Evolutionary conservation across 164 flowering plant species (phyloP).

Genomic region (Stephania yunnanensis): DNA sequence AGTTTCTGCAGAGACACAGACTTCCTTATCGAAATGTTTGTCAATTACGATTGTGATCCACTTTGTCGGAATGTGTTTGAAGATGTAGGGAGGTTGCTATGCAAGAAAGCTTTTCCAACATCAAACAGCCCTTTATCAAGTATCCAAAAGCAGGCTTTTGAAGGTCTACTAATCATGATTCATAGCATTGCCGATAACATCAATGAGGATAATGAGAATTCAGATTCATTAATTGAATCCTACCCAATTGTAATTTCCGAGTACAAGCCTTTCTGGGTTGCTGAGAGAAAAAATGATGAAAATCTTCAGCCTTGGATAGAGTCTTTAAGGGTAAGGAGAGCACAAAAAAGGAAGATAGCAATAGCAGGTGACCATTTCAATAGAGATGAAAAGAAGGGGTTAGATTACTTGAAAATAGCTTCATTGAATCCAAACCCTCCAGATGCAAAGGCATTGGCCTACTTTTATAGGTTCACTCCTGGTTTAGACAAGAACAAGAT

Average conservation of each 20-base stretch:
- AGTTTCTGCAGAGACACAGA: slow-evolving; percentile 81
- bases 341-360: slow-evolving; percentile 66
- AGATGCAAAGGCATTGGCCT: slow-evolving; percentile 60
- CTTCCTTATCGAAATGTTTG: slow-evolving; percentile 61
- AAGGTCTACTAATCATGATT: slow-evolving; percentile 59
- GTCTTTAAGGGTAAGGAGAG: slow-evolving; percentile 45
- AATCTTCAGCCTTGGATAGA: slow-evolving; percentile 54
- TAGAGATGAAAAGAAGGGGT: slow-evolving; percentile 80
- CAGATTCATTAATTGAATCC: slow-evolving; percentile 23
- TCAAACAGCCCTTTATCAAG: slow-evolving; percentile 34
- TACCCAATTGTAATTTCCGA: slow-evolving; percentile 41
- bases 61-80: slow-evolving; percentile 55
- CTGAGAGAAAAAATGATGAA: slow-evolving; percentile 24
- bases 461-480: slow-evolving; percentile 62
- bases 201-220: slow-evolving; percentile 29
- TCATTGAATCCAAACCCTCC: slow-evolving; percentile 58
- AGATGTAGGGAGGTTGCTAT: slow-evolving; percentile 68
- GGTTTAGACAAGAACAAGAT: slow-evolving; percentile 63
- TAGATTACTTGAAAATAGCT: slow-evolving; percentile 61
- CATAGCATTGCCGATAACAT: slow-evolving; percentile 68
- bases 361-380: slow-evolving; percentile 80
- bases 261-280: slow-evolving; percentile 72
- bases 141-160: slow-evolving; percentile 74
- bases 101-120: slow-evolving; percentile 66
- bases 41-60: slow-evolving; percentile 79